Evolutionary conservation across 306 rosid species (phyloP), one percentile per base, ranked within the genome.

Genomic region (Coriaria nepalensis): DNA sequence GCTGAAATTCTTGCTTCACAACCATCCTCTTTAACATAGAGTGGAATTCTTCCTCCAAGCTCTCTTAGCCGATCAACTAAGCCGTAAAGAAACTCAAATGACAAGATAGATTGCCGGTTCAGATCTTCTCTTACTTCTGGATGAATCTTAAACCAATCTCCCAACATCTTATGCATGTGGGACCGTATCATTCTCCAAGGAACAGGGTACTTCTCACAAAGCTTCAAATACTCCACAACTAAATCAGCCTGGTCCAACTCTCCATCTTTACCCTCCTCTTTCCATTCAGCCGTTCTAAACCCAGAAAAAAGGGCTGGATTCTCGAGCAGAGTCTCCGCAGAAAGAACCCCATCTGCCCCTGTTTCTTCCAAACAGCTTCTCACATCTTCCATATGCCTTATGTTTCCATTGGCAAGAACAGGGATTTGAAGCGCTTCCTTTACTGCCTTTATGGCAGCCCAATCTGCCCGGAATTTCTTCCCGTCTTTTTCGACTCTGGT

Each of bases 151-250:
- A 92, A 92, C 98, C 98, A 85, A 47, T 75, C 87, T 49, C 98
- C 96, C 73, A 92, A 50, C 86, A 92, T 43, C 68, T 78, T 85
- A 65, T 92, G 88, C 71, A 85, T 81, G 45, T 92, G 98, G 13
- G 98, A 60, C 7, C 96, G 98, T 12, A 85, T 79, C 82, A 85
- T 92, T 65, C 96, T 67, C 98, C 98, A 92, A 2, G 96, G 88
- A 20, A 92, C 93, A 8, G 86, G 87, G 50, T 82, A 63, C 49
- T 55, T 67, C 60, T 92, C 96, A 57, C 94, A 92, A 20, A 85
- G 79, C 74, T 82, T 78, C 71, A 92, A 69, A 62, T 92, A 92
- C 56, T 92, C 94, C 40, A 85, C 79, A 20, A 79, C 35, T 10
- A 92, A 71, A 69, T 77, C 86, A 35, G 83, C 84, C 71, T 85